These are phyloP conservation scores for Leishmania gerbilli DNA, from an alignment of 208 protist species.

Conservation along the genomic window DNA sequence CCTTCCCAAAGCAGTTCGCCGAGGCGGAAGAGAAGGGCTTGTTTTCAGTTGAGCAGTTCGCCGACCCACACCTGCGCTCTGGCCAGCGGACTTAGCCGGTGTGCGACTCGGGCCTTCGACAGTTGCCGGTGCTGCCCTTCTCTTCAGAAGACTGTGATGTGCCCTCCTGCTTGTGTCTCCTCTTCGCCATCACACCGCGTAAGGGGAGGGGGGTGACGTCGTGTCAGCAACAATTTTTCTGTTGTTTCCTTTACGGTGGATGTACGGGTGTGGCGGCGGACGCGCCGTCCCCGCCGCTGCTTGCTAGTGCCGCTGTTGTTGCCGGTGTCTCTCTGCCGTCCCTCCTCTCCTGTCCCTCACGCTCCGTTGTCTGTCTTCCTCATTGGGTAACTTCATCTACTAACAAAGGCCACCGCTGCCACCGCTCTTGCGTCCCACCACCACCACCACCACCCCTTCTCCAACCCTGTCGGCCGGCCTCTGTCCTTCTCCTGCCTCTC, in stretches of 20 bases:
- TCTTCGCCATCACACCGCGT: background rate
- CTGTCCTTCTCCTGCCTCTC: background rate
- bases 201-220: background rate
- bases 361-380: background rate
- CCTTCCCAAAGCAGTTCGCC: conserved; percentile 68
- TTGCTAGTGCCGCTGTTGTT: background rate
- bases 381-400: background rate
- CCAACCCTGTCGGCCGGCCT: background rate
- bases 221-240: too few relatives aligned
- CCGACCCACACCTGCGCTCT: conserved; percentile 53
- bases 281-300: background rate
- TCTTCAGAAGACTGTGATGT: background rate
- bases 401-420: background rate
- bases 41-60: conserved; percentile 71
- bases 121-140: background rate
- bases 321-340: background rate
- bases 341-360: background rate
- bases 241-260: background rate
- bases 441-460: background rate
- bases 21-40: conserved; percentile 77
- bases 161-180: background rate
- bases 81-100: conserved; percentile 21
- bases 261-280: background rate
- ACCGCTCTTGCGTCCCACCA: background rate
- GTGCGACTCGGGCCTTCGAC: background rate